Conservation (phyloP, 2,329 filamentous ascomycete genomes). For the Hypoxylon sp. region DNA sequence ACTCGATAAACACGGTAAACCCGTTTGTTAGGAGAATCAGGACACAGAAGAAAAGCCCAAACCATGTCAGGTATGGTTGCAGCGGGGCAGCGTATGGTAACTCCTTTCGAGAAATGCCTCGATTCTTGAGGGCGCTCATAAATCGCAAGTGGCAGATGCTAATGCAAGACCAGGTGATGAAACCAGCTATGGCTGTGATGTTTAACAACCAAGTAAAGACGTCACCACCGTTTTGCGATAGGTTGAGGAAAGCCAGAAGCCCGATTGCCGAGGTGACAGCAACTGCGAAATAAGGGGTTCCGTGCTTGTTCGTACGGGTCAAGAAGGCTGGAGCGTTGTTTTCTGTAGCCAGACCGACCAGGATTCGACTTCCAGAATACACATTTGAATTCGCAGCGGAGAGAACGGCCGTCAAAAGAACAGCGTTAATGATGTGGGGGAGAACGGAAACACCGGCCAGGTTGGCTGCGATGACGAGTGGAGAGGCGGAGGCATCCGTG, state of each 20-base stretch:
- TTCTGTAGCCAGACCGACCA: constrained; percentile 74
- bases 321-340: constrained; percentile 72
- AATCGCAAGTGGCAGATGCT: constrained; percentile 74
- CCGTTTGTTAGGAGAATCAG: constrained; percentile 76
- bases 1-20: constrained; percentile 75
- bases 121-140: constrained; percentile 68
- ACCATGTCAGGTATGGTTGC: constrained; percentile 74
- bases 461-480: constrained; percentile 71
- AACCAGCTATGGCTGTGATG: constrained; percentile 75
- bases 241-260: constrained; percentile 75
- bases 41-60: constrained; percentile 73
- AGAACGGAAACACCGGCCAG: constrained; percentile 74
- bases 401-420: constrained; percentile 81
- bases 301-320: constrained; percentile 68
- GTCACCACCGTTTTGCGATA: constrained; percentile 66
- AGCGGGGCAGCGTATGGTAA: constrained; percentile 72
- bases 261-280: constrained; percentile 67
- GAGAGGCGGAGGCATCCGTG: constrained; percentile 73
- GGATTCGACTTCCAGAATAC: constrained; percentile 77
- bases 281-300: constrained; percentile 74
- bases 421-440: constrained; percentile 79
- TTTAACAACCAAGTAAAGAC: constrained; percentile 82
- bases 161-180: constrained; percentile 79
- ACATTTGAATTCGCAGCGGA: constrained; percentile 84
- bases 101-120: constrained; percentile 67